Percentiles rank a stretch among this genome's conserved stretches.
Conservation (phyloP, 2,329 filamentous ascomycete species). For the Colletotrichum orbiculare region DNA sequence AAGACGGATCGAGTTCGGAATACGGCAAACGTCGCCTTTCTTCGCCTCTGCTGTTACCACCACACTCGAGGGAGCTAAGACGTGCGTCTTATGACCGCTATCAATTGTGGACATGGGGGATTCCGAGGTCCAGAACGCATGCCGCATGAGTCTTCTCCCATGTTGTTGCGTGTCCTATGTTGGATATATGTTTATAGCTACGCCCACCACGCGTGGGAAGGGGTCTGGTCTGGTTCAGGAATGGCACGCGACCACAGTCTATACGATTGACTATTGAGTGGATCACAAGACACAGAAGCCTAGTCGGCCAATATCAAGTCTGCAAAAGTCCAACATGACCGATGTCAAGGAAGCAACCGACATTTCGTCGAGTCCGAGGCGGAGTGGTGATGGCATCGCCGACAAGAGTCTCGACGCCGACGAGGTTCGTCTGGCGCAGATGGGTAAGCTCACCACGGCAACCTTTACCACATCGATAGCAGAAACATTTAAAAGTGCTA, state of each 20-base stretch:
- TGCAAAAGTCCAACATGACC: constrained; percentile 11
- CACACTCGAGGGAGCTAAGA: not conserved
- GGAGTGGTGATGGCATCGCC: constrained; percentile 25
- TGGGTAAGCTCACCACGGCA: constrained; percentile 45
- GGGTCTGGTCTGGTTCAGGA: not conserved
- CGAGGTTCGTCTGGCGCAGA: constrained; percentile 55
- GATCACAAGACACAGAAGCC: not conserved
- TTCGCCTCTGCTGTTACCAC: constrained; percentile 10
- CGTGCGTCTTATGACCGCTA: constrained; percentile 25
- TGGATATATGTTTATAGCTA: constrained; percentile 24
- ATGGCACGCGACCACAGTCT: constrained; percentile 17
- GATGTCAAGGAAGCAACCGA: constrained; percentile 19
- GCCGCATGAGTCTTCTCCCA: constrained; percentile 3
- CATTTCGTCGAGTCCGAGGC: constrained; percentile 27
- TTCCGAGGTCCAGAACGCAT: constrained; percentile 7
- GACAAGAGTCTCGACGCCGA: constrained; percentile 45
- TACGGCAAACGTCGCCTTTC: constrained; percentile 17
- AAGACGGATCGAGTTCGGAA: not conserved
- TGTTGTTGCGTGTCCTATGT: not conserved
- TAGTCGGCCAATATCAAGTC: not conserved
- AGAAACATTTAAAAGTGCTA: not conserved
- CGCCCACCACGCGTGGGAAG: constrained; percentile 8
- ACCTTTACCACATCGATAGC: no score
- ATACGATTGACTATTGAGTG: not conserved
- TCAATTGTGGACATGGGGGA: constrained; percentile 33